A percentile compares a stretch with the other conserved stretches of the same genome.
Conservation (phyloP, 2,329 filamentous ascomycete species). For the Penicillium glabrum region DNA sequence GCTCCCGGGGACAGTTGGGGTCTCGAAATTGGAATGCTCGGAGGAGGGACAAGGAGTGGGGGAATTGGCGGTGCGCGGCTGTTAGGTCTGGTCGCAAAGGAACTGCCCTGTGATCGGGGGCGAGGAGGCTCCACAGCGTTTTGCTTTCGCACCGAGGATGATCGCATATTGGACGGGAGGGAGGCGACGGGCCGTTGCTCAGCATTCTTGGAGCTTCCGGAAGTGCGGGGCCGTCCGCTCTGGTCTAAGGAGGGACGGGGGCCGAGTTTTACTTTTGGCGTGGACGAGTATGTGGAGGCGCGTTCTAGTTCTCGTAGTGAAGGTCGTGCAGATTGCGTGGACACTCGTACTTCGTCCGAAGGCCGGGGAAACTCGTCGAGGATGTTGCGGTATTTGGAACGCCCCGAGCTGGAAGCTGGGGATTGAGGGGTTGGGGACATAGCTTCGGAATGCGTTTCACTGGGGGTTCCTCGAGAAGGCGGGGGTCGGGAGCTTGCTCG, state of each 20-base stretch:
- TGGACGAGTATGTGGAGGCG: slow-evolving; percentile 30
- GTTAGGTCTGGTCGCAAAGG: slow-evolving; percentile 29
- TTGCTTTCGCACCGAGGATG: slow-evolving; percentile 51
- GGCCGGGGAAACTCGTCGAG: slow-evolving; percentile 38
- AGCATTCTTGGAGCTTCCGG: slow-evolving; percentile 46
- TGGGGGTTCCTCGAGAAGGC: slow-evolving; percentile 14
- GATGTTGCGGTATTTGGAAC: slow-evolving; percentile 26
- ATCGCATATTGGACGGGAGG: slow-evolving; percentile 77
- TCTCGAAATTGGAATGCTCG: slow-evolving; percentile 33
- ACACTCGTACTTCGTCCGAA: slow-evolving; percentile 37
- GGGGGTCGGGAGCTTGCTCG: slow-evolving; percentile 21
- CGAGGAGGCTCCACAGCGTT: slow-evolving; percentile 47
- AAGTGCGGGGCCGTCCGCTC: slow-evolving; percentile 61
- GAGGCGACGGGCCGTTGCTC: slow-evolving; percentile 72
- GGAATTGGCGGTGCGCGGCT: slow-evolving; percentile 38
- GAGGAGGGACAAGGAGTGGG: slow-evolving; percentile 39
- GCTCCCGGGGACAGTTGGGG: slow-evolving; percentile 39
- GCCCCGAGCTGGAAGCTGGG: slow-evolving; percentile 21
- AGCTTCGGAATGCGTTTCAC: slow-evolving; percentile 15
- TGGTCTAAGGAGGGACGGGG: slow-evolving; percentile 73
- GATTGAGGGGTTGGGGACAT: slow-evolving; percentile 22
- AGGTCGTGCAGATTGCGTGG: slow-evolving; percentile 44
- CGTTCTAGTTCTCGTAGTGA: slow-evolving; percentile 47
- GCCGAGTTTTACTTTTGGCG: slow-evolving; percentile 78
- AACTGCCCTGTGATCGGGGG: slow-evolving; percentile 46